These are phyloP conservation scores for Hymenochaete sp. DNA, from an alignment of 1,284 basidiomycete genomes.

Conservation along the genomic window DNA sequence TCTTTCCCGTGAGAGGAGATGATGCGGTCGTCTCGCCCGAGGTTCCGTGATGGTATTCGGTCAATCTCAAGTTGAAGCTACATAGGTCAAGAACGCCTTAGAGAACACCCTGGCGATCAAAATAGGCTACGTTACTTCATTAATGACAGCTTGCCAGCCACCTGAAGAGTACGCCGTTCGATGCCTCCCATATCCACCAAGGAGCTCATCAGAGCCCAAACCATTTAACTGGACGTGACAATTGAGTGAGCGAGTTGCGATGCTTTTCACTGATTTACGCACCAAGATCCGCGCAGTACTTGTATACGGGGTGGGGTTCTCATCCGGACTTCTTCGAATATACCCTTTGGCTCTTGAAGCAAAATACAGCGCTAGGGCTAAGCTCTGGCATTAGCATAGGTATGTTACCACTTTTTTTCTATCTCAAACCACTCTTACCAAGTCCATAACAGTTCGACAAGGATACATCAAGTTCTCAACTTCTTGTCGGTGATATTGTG, in stretches of 20 bases:
- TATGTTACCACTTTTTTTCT: slow-evolving; percentile 1
- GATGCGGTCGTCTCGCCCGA: slow-evolving; percentile 90
- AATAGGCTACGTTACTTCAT: slow-evolving; percentile 53
- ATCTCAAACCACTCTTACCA: slow-evolving; percentile 43
- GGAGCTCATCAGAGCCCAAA: slow-evolving; percentile 89
- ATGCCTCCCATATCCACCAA: slow-evolving; percentile 92
- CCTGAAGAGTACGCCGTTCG: slow-evolving; percentile 61
- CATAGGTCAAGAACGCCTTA: slow-evolving; percentile 3
- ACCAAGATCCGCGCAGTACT: slow-evolving; percentile 71
- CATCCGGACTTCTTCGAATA: slow-evolving; percentile 32
- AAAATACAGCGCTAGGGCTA: slow-evolving; percentile 89
- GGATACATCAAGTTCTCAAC: slow-evolving; percentile 79
- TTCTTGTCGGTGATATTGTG: slow-evolving; percentile 41
- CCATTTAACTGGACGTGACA: slow-evolving; percentile 54
- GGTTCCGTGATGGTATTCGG: slow-evolving; percentile 81
- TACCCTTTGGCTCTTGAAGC: slow-evolving; percentile 74
- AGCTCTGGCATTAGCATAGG: slow-evolving; percentile 47
- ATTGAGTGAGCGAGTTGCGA: neutral
- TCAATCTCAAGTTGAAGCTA: slow-evolving; percentile 90
- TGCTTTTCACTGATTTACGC: neutral
- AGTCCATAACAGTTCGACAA: slow-evolving; percentile 82
- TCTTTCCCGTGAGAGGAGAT: slow-evolving; percentile 87
- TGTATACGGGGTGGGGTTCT: slow-evolving; percentile 44
- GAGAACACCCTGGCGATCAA: neutral
- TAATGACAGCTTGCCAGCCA: slow-evolving; percentile 67